Percentiles rank a stretch among this genome's conserved stretches.
These are phyloP conservation scores for Shiraia sp. DNA, from an alignment of 2,329 filamentous ascomycete species.

Conservation along the genomic window DNA sequence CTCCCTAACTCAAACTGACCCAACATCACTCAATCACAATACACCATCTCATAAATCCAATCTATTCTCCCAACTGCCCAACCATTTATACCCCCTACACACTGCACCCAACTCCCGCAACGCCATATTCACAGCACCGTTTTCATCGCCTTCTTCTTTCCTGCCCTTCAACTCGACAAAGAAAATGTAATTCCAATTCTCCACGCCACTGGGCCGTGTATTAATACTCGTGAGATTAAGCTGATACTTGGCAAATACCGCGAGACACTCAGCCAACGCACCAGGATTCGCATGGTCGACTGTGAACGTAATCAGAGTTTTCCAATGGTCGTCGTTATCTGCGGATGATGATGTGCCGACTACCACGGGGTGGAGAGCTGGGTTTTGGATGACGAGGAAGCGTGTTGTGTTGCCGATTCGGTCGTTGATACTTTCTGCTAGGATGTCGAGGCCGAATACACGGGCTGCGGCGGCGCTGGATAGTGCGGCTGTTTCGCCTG, in stretches of 20 bases:
- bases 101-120: conserved; percentile 62
- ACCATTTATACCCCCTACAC: conserved; percentile 67
- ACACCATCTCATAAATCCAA: no score
- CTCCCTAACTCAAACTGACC: no score
- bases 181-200: conserved; percentile 90
- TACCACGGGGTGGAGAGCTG: neutral
- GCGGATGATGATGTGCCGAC: neutral
- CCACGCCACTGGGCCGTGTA: conserved; percentile 74
- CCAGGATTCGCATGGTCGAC: conserved; percentile 77
- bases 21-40: no score
- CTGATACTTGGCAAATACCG: conserved; percentile 72
- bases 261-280: conserved; percentile 78
- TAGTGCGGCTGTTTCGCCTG: conserved; percentile 73
- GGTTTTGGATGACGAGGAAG: conserved; percentile 66
- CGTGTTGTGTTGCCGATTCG: conserved; percentile 75
- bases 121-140: conserved; percentile 63
- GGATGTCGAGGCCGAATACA: conserved; percentile 67
- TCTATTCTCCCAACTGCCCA: conserved; percentile 67
- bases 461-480: conserved; percentile 74
- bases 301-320: conserved; percentile 80
- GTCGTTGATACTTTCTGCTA: conserved; percentile 74
- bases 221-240: conserved; percentile 92
- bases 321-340: conserved; percentile 45
- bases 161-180: conserved; percentile 86
- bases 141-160: conserved; percentile 59